Evolutionary conservation across 2,329 filamentous ascomycete species (phyloP).

Genomic region (Calonectria montana): DNA sequence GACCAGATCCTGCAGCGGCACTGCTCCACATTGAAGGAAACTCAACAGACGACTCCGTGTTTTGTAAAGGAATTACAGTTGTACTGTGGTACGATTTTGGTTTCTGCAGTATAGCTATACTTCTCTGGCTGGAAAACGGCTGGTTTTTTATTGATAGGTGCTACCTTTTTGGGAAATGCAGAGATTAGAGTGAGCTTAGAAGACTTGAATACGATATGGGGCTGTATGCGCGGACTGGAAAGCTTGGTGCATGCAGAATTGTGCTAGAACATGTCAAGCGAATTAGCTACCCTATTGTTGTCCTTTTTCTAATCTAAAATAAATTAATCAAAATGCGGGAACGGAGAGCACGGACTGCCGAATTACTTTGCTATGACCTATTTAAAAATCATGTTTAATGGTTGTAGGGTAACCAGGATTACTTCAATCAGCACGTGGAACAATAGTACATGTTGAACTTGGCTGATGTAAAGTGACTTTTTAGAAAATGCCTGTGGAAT

Average conservation of each 20-base stretch:
- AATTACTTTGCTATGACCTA: no score
- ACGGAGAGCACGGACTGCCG: not conserved
- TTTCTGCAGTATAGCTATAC: not conserved
- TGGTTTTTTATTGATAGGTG: no score
- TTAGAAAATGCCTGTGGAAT: no score
- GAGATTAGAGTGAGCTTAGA: not conserved
- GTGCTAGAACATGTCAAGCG: not conserved
- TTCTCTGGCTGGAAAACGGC: not conserved
- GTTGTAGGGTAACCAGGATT: no score
- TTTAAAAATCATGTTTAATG: no score
- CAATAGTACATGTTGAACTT: no score
- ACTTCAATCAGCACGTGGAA: no score
- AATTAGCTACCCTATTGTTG: not conserved
- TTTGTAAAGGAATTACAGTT: not conserved
- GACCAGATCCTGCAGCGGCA: not conserved
- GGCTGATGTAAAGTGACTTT: no score
- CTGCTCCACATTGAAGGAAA: not conserved
- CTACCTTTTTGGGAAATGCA: not conserved
- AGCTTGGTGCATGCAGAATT: not conserved
- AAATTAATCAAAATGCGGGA: not conserved
- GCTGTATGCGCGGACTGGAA: not conserved
- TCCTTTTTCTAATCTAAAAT: not conserved
- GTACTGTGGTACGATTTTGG: not conserved
- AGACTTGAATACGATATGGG: not conserved
- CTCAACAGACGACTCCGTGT: not conserved